Evolutionary conservation across 2,329 filamentous ascomycete species (phyloP).

Genomic region (Epichloe gansuensis): DNA sequence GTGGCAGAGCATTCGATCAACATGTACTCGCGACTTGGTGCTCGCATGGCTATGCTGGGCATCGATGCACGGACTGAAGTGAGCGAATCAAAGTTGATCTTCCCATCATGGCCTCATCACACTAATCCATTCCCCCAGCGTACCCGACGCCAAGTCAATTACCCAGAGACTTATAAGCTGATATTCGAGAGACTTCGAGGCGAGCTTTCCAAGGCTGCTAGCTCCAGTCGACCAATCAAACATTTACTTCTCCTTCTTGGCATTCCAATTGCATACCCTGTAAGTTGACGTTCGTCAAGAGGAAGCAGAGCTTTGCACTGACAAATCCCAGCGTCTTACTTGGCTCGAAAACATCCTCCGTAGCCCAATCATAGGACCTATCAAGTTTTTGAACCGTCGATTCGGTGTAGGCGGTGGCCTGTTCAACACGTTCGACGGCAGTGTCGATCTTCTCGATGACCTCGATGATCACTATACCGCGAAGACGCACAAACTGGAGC

Average conservation of each 20-base stretch:
- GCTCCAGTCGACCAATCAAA: constrained; percentile 62
- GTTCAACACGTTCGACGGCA: constrained; percentile 92
- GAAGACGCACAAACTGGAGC: constrained; percentile 80
- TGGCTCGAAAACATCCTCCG: constrained; percentile 90
- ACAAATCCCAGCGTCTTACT: constrained; percentile 55
- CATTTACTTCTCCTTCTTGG: constrained; percentile 82
- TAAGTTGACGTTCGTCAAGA: constrained; percentile 25
- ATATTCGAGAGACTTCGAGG: constrained; percentile 65
- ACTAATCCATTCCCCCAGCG: constrained; percentile 33
- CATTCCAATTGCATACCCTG: constrained; percentile 75
- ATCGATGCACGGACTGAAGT: constrained; percentile 86
- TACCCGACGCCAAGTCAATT: constrained; percentile 89
- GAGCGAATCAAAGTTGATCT: constrained; percentile 15
- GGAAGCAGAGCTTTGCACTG: neutral
- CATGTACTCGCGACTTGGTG: constrained; percentile 73
- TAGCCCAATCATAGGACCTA: constrained; percentile 75
- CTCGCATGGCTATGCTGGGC: constrained; percentile 72
- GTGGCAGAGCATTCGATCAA: constrained; percentile 81
- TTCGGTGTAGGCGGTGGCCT: constrained; percentile 76
- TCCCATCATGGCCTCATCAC: too few species aligned
- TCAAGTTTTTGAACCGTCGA: constrained; percentile 80
- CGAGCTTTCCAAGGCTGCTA: constrained; percentile 59
- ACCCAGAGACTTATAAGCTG: constrained; percentile 76
- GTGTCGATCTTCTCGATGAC: constrained; percentile 83
- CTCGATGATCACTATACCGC: constrained; percentile 95